Percentiles rank a stretch among this genome's conserved stretches.
These are phyloP conservation scores for Phytophthora aleatoria DNA, from an alignment of 352 stramenopile species.

Conservation along the genomic window DNA sequence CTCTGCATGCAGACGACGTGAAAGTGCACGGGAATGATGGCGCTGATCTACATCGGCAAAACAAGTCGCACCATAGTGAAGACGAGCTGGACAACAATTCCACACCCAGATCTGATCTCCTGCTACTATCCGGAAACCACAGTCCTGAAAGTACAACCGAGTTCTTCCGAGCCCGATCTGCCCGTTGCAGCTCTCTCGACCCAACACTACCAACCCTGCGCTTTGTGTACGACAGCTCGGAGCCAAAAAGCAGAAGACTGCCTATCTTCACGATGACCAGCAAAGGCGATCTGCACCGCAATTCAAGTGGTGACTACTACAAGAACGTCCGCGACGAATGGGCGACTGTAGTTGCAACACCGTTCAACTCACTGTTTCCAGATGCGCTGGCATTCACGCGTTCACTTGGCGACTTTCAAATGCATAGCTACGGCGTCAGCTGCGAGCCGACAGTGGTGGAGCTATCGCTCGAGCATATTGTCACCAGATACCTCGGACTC, in stretches of 20 bases:
- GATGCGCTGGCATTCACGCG: conserved; percentile 90
- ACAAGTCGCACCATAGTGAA: conserved; percentile 23
- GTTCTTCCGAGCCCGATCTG: conserved; percentile 63
- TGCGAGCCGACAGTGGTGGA: conserved; percentile 65
- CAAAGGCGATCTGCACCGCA: conserved; percentile 43
- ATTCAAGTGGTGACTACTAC: conserved; percentile 72
- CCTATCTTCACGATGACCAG: conserved; percentile 46
- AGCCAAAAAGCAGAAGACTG: conserved; percentile 37
- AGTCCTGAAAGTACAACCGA: conserved; percentile 77
- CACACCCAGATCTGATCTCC: conserved; percentile 19
- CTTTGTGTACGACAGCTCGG: conserved; percentile 84
- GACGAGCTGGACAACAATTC: conserved; percentile 26
- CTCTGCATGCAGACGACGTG: conserved; percentile 37
- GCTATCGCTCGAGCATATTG: conserved; percentile 49
- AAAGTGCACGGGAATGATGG: conserved; percentile 25
- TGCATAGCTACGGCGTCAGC: conserved; percentile 85
- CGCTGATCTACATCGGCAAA: conserved; percentile 8
- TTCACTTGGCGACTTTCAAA: conserved; percentile 88
- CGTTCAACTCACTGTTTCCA: conserved; percentile 61
- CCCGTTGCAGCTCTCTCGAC: conserved; percentile 35
- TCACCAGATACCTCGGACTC: conserved; percentile 21
- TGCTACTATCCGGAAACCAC: conserved; percentile 87
- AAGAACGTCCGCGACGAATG: conserved; percentile 94
- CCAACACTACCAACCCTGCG: conserved; percentile 59
- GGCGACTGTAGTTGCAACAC: conserved; percentile 84